Percentiles rank a stretch among this genome's conserved stretches.
These are phyloP conservation scores for Lecanoromycetidae sp. DNA, from an alignment of 2,329 filamentous ascomycete species.

Conservation along the genomic window DNA sequence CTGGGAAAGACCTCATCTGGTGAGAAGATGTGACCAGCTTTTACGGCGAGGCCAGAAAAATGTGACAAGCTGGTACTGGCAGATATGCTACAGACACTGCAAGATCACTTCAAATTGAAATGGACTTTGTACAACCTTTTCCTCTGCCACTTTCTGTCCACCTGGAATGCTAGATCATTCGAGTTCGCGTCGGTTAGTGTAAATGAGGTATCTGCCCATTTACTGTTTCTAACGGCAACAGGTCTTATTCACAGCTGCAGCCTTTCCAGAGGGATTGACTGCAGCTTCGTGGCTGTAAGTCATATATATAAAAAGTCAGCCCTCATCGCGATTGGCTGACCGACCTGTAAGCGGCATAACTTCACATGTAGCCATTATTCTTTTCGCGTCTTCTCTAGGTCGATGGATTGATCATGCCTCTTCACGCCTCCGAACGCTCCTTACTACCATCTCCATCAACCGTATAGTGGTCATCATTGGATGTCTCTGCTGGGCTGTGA, in stretches of 20 bases:
- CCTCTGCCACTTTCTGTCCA: constrained; percentile 47
- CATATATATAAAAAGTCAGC: neutral
- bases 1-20: too few species aligned
- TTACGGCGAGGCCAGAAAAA: too few species aligned
- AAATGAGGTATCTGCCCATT: constrained; percentile 58
- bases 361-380: constrained; percentile 29
- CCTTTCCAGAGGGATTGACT: constrained; percentile 31
- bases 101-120: neutral
- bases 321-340: neutral
- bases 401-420: constrained; percentile 32
- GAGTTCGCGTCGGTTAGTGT: constrained; percentile 51
- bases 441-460: constrained; percentile 33
- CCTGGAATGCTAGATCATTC: constrained; percentile 52
- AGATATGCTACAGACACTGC: neutral
- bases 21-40: too few species aligned
- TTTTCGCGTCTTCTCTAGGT: constrained; percentile 33
- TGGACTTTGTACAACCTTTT: constrained; percentile 35
- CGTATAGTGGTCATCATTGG: constrained; percentile 31
- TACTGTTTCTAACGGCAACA: constrained; percentile 49
- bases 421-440: constrained; percentile 30
- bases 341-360: constrained; percentile 22
- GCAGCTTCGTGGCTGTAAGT: constrained; percentile 30
- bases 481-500: constrained; percentile 28
- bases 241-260: constrained; percentile 45
- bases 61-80: neutral